Evolutionary conservation across 768 basidiomycete genomes (phyloP).

Genomic region (Amanita brunnescens): DNA sequence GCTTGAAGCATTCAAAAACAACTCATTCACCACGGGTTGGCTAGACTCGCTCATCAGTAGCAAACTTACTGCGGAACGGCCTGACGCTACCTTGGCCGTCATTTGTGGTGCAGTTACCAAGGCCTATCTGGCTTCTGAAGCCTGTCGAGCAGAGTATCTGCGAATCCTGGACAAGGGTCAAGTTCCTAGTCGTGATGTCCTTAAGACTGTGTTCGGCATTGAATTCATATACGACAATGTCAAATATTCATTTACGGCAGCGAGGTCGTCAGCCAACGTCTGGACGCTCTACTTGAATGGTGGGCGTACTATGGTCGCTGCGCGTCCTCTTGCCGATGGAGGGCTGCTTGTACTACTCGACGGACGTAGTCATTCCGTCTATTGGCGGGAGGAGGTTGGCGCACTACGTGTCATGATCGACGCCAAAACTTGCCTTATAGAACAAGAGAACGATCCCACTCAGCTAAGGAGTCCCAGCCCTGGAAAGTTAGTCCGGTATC

Average conservation of each 20-base stretch:
- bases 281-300: conserved; percentile 98
- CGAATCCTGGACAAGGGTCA: conserved; percentile 96
- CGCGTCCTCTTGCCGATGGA: conserved; percentile 88
- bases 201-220: conserved; percentile 93
- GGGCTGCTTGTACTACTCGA: conserved; percentile 88
- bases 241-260: conserved; percentile 92
- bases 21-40: conserved; percentile 98
- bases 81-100: conserved; percentile 87
- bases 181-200: conserved; percentile 86
- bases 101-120: conserved; percentile 96
- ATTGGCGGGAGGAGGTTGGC: conserved; percentile 98
- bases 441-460: conserved; percentile 99
- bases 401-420: conserved; percentile 90
- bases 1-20: conserved; percentile 92
- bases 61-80: conserved; percentile 95
- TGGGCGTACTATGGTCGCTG: conserved; percentile 85
- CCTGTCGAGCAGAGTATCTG: conserved; percentile 89
- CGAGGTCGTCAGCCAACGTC: conserved; percentile 76
- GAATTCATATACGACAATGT: conserved; percentile 97
- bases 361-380: conserved; percentile 93
- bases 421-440: conserved; percentile 95
- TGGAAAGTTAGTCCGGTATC: conserved; percentile 89
- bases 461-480: conserved; percentile 94
- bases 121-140: conserved; percentile 83
- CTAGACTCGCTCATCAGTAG: conserved; percentile 94